phyloP scores from a whole-genome alignment of 495 filamentous ascomycete genomes.

The Penicillium canescens region DNA sequence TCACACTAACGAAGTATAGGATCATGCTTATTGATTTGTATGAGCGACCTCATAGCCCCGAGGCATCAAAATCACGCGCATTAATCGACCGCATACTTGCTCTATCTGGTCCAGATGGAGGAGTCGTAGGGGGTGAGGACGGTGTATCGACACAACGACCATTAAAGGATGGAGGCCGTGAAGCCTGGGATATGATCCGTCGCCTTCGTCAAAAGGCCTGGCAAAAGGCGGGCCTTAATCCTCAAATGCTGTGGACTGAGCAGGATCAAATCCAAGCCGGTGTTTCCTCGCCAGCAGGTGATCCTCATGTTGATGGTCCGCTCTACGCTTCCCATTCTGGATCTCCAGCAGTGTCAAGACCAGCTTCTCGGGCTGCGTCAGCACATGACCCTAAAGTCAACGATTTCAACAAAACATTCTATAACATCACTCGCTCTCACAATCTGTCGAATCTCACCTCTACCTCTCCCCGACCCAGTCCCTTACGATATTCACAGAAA shows the following conservation, averaged over 20 bases:
- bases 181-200: constrained; percentile 57
- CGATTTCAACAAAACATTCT: constrained; percentile 42
- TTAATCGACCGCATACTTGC: constrained; percentile 56
- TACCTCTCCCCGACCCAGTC: constrained; percentile 22
- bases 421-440: constrained; percentile 41
- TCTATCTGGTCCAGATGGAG: constrained; percentile 52
- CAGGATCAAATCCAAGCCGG: constrained; percentile 46
- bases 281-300: constrained; percentile 24
- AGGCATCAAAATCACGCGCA: constrained; percentile 47
- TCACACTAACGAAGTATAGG: constrained; percentile 17
- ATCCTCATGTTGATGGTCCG: constrained; percentile 10
- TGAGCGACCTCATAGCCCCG: constrained; percentile 48
- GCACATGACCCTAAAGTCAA: constrained; percentile 13
- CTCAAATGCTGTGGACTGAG: constrained; percentile 48
- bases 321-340: constrained; percentile 4
- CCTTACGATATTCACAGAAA: constrained; percentile 28
- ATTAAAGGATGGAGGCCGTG: constrained; percentile 52
- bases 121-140: constrained; percentile 52
- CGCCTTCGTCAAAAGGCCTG: constrained; percentile 52
- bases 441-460: constrained; percentile 22
- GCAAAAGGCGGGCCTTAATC: constrained; percentile 50
- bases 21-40: constrained; percentile 59
- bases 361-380: not conserved
- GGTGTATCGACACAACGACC: constrained; percentile 48
- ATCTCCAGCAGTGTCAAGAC: constrained; percentile 4